Evolutionary conservation across 73 alveolate genomes (phyloP), one percentile per base, ranked within the genome.

Genomic region (Symbiodinium natans): DNA sequence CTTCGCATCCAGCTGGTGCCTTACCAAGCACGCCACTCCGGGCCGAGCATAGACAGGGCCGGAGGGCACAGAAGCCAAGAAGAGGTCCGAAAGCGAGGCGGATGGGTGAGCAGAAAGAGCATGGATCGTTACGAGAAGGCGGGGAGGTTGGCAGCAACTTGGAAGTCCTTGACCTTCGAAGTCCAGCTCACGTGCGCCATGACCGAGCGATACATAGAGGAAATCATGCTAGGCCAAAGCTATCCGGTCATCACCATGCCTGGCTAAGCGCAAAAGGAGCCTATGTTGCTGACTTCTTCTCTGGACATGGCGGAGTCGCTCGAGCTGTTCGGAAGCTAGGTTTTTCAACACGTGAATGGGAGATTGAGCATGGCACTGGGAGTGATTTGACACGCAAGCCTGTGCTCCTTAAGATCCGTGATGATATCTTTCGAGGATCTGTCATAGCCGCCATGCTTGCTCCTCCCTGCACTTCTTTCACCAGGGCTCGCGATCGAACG

Each of bases 71-170:
- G 84, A 3, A 56, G 82, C 0, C 86, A 59, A 29, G 63, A 63
- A 36, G 95, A 88, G 36, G 95, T 88, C 13, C 42, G 59, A 9
- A 88, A 88, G 34, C 11, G 86, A 8, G 95, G 95, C 0, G 71
- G 59, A 23, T 88, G 95, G 95, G n/a, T 31, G 54, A 27, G 48
- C 8, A 10, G 59, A 1, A 1, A 63, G 39, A 7, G 36, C 1
- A 54, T 56, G 6, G 95, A 54, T 0, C 15, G 95, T 1, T 88
- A 41, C 95, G 95, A 88, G 75, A 88, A 88, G 19, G 86, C 95
- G 27, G 95, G 84, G 0, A 1, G 95, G 48, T 31, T 88, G 2
- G 95, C 95, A 0, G 74, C 83, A 10, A 59, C 83, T 0, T 86
- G 94, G 94, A 34, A 56, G 42, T 29, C 1, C n/a, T 38, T 86